These are phyloP conservation scores for Apiospora rasikravindrae DNA, from an alignment of 2,329 filamentous ascomycete genomes.

Conservation along the genomic window DNA sequence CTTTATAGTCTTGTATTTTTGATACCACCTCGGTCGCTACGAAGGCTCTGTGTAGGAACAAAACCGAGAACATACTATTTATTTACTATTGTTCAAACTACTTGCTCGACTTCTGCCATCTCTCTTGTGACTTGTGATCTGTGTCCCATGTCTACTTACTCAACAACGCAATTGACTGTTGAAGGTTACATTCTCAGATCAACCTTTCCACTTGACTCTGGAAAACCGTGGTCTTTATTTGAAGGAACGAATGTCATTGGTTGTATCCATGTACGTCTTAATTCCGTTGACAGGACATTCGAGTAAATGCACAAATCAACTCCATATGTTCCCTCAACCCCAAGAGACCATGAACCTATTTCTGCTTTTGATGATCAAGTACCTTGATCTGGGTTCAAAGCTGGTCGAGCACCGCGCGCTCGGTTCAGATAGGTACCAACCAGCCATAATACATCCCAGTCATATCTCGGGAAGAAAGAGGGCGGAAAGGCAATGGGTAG, in stretches of 20 bases:
- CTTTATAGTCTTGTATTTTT: conserved; percentile 19
- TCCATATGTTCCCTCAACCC: too few species aligned
- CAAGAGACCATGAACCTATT: too few species aligned
- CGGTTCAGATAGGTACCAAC: too few species aligned
- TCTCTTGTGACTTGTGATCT: not conserved
- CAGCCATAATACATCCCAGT: too few species aligned
- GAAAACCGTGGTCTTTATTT: not conserved
- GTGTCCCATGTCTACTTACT: not conserved
- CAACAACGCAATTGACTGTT: too few species aligned
- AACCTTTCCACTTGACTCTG: not conserved
- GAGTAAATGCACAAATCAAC: too few species aligned
- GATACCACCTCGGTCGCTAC: conserved; percentile 24
- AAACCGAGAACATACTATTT: conserved; percentile 7
- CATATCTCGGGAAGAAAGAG: not conserved
- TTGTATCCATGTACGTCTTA: too few species aligned
- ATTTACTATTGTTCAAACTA: not conserved
- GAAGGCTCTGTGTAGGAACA: not conserved
- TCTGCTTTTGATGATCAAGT: too few species aligned
- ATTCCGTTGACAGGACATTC: too few species aligned
- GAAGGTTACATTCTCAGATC: not conserved
- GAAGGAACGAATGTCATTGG: too few species aligned
- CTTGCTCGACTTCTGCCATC: not conserved
- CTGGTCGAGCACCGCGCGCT: too few species aligned
- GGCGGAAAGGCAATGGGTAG: not conserved
- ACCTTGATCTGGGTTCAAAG: too few species aligned